Base-by-base conservation (phyloP, 2,329 filamentous ascomycete species). In the Cladosporium austrohemisphaericum region DNA sequence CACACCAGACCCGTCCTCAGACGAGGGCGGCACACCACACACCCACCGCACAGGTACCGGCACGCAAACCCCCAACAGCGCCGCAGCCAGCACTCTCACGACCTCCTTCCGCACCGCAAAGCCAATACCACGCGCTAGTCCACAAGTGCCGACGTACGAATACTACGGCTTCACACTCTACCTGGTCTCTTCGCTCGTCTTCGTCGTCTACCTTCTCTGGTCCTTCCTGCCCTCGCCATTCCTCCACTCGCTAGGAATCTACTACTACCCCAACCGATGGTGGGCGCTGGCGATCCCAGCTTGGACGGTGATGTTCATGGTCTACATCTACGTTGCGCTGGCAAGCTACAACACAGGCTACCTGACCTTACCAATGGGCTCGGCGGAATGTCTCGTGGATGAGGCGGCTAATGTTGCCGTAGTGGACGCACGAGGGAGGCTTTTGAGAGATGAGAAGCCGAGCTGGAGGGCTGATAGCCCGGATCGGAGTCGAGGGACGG, bases 101-200 rank as follows among this genome's bases (percentile, higher is more conserved):
- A 60, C 56, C 44, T 64, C 59, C 71, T 63, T 82, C 78, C 44
- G 82, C 77, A 49, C 75, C 72, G 41, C 76, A 73, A 53, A 79
- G 75, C 54, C 84, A 79, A 2, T 95, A 14, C 88, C 91, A 5
- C 85, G 89, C 49, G 91, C 90, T 1, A 85, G 85, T 47, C 93
- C 93, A 1, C 90, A 93, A 65, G 91, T 98, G 2, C 93, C 93
- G n/a, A 98, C 93, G 0, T 97, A 98, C 73, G 93, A 98, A 67
- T 98, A 97, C 79, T 97, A 97, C 68, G 93, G 93, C 66, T 98
- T 98, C 71, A 92, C 95, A 47, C 80, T 98, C 41, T 97, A 98
- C 72, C 79, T 98, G 31, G 88, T 92, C 64, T 91, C 86, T 54
- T 88, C 85, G 18, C 75, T 93, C 44, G 83, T 83, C 2, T 97